These are phyloP conservation scores for Tolypocladium cylindrosporum DNA, from an alignment of 2,329 filamentous ascomycete species.

Conservation along the genomic window DNA sequence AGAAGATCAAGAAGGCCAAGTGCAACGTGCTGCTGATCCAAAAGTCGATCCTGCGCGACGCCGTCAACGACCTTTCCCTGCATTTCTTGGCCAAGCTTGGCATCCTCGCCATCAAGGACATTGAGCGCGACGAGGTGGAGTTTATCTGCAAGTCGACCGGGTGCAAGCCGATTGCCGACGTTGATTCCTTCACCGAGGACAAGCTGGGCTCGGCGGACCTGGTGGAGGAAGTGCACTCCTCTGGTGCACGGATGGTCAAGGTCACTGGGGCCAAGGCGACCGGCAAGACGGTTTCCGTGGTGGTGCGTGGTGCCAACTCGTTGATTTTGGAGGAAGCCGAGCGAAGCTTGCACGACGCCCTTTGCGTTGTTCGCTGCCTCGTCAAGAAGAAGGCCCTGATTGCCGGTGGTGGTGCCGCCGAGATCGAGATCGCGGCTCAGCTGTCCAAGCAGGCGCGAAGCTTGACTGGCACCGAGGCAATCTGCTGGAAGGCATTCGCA, in stretches of 20 bases:
- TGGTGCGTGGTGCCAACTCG: slow-evolving; percentile 87
- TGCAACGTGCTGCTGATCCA: slow-evolving; percentile 98
- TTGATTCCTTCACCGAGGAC: slow-evolving; percentile 97
- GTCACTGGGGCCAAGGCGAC: slow-evolving; percentile 80
- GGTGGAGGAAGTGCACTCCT: slow-evolving; percentile 82
- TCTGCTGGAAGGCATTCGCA: slow-evolving; percentile 98
- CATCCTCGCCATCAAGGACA: slow-evolving; percentile 93
- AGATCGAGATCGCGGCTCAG: slow-evolving; percentile 89
- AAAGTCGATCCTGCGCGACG: slow-evolving; percentile 95
- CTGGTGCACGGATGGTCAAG: slow-evolving; percentile 87
- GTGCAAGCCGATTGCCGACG: slow-evolving; percentile 97
- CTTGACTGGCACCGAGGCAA: slow-evolving; percentile 83
- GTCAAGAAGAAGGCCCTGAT: slow-evolving; percentile 99
- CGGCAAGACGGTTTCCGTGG: slow-evolving; percentile 85
- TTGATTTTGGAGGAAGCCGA: slow-evolving; percentile 96
- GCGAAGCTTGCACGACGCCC: slow-evolving; percentile 90
- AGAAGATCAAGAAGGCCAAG: slow-evolving; percentile 99
- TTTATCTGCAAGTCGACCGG: slow-evolving; percentile 99
- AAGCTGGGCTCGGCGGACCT: slow-evolving; percentile 92
- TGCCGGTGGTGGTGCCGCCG: slow-evolving; percentile 88
- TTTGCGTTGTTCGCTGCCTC: slow-evolving; percentile 92
- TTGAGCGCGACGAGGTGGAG: slow-evolving; percentile 96
- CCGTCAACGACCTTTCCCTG: slow-evolving; percentile 92
- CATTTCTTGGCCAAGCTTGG: slow-evolving; percentile 97
- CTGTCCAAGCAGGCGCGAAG: slow-evolving; percentile 74